Conservation (phyloP, 331 rosid genomes). For the Cydonia oblonga region DNA sequence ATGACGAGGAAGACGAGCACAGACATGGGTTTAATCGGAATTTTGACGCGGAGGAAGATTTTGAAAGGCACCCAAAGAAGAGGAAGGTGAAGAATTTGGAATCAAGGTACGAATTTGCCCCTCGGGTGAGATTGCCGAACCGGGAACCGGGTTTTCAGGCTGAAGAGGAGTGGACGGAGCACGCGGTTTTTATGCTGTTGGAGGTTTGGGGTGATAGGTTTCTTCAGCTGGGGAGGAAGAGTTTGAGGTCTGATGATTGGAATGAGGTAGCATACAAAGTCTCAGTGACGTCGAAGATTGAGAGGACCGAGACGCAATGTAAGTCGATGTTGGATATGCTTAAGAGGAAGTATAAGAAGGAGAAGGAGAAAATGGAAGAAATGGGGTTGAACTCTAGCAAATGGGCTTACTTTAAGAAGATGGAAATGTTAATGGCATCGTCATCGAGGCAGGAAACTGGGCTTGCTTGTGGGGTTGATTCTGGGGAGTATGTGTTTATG, state of each 20-base stretch:
- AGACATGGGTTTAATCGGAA: background rate
- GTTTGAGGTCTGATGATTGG: slow-evolving; percentile 91
- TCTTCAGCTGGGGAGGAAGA: slow-evolving; percentile 70
- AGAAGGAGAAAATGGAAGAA: slow-evolving; percentile 47
- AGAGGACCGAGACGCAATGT: slow-evolving; percentile 48
- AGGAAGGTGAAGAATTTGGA: slow-evolving; percentile 33
- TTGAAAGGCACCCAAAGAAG: slow-evolving; percentile 47
- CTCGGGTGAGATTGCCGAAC: slow-evolving; percentile 33
- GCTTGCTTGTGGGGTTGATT: slow-evolving; percentile 79
- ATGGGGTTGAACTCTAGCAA: slow-evolving; percentile 36
- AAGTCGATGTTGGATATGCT: slow-evolving; percentile 49
- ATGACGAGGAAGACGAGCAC: slow-evolving; percentile 7
- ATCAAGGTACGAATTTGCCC: slow-evolving; percentile 44
- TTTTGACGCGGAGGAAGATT: slow-evolving; percentile 21
- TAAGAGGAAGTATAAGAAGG: slow-evolving; percentile 80
- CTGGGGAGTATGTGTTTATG: slow-evolving; percentile 84
- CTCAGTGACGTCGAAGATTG: slow-evolving; percentile 43
- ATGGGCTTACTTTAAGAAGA: slow-evolving; percentile 74
- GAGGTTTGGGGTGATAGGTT: slow-evolving; percentile 90
- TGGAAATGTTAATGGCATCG: slow-evolving; percentile 79
- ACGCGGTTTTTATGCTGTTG: slow-evolving; percentile 50
- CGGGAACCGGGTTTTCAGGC: slow-evolving; percentile 11
- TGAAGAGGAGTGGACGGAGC: slow-evolving; percentile 55
- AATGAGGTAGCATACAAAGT: slow-evolving; percentile 70
- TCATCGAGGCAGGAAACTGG: slow-evolving; percentile 53